A percentile compares a stretch with the other conserved stretches of the same genome.
Evolutionary conservation across 2,329 filamentous ascomycete genomes (phyloP).

Genomic region (Ophiostoma sp.): DNA sequence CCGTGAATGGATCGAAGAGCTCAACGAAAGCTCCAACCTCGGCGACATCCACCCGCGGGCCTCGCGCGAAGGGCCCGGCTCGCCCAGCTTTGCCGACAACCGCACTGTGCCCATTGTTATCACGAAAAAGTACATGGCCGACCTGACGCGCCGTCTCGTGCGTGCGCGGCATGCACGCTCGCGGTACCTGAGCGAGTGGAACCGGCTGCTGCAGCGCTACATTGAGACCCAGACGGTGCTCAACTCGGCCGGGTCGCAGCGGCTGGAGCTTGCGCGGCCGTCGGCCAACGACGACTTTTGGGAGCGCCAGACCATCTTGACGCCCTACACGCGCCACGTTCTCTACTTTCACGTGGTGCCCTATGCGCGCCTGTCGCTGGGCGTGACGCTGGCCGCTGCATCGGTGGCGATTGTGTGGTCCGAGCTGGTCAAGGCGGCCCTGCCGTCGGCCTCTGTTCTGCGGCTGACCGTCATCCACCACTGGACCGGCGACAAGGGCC

Average conservation of each 20-base stretch:
- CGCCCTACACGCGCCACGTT: constrained; percentile 75
- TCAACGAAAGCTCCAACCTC: constrained; percentile 63
- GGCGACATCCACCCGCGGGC: constrained; percentile 30
- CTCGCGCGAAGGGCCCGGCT: constrained; percentile 30
- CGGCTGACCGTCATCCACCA: constrained; percentile 67
- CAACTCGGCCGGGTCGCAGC: constrained; percentile 74
- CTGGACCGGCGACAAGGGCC: constrained; percentile 62
- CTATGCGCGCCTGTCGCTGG: constrained; percentile 57
- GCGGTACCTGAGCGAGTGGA: constrained; percentile 83
- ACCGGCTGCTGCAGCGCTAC: constrained; percentile 67
- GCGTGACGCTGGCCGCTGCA: constrained; percentile 64
- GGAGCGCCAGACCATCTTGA: constrained; percentile 58
- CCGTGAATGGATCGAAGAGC: constrained; percentile 92
- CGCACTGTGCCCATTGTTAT: constrained; percentile 69
- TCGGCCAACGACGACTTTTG: constrained; percentile 50
- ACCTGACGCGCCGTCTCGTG: constrained; percentile 75
- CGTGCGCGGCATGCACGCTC: constrained; percentile 77
- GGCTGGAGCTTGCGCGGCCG: constrained; percentile 65
- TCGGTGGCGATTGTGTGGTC: constrained; percentile 88
- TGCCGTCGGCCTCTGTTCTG: constrained; percentile 68
- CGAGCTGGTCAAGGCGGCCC: constrained; percentile 79
- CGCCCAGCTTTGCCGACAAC: constrained; percentile 30
- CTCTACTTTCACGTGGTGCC: constrained; percentile 71
- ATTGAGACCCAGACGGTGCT: constrained; percentile 73
- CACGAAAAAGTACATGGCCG: constrained; percentile 87